A percentile compares a stretch with the other conserved stretches of the same genome.
Evolutionary conservation across 2,329 filamentous ascomycete genomes (phyloP).

Genomic region (Microdochium nivale): DNA sequence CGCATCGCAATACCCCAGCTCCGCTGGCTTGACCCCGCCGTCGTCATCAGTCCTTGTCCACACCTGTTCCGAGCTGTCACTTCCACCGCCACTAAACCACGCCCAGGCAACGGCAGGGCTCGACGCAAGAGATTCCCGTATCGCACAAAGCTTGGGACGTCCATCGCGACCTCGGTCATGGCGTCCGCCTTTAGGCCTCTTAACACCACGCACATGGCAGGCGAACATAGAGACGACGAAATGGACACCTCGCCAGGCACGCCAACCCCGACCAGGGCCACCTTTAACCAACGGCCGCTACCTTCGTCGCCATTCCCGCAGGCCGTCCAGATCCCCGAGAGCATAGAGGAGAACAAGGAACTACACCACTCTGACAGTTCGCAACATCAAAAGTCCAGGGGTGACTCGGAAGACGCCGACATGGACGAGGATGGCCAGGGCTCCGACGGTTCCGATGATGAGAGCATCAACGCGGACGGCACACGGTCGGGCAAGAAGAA

Average conservation of each 20-base stretch:
- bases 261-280: conserved; percentile 56
- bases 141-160: background rate
- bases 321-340: conserved; percentile 36
- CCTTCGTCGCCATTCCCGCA: conserved; percentile 44
- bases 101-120: background rate
- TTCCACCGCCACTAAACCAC: background rate
- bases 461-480: conserved; percentile 53
- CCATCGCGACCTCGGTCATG: conserved; percentile 21
- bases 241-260: conserved; percentile 18
- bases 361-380: conserved; percentile 43
- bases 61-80: background rate
- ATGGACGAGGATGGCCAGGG: conserved; percentile 58
- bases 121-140: background rate
- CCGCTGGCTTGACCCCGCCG: background rate
- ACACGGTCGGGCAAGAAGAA: conserved; percentile 83
- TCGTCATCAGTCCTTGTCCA: background rate
- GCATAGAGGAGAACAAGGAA: conserved; percentile 31
- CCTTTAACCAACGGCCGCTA: conserved; percentile 46
- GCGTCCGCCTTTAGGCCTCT: conserved; percentile 40
- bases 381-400: conserved; percentile 34
- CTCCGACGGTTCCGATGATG: conserved; percentile 54
- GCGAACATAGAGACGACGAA: conserved; percentile 15
- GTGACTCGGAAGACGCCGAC: conserved; percentile 60
- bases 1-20: background rate
- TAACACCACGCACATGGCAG: conserved; percentile 27